Evolutionary conservation across 345 rosid genomes (phyloP).

Genomic region (Rubroshorea leprosula): DNA sequence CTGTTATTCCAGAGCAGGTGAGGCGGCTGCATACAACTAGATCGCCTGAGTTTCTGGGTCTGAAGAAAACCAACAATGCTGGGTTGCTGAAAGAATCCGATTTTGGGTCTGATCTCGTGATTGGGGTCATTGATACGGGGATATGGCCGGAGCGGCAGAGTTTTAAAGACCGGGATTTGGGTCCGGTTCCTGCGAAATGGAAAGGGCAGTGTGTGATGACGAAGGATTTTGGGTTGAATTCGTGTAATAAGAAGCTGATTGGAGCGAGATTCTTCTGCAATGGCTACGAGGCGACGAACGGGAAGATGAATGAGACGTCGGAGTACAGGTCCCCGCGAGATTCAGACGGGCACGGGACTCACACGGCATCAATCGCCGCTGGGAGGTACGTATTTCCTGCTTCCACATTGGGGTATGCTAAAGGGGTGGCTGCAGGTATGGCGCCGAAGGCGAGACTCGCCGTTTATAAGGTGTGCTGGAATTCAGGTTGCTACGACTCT

Average conservation of each 20-base stretch:
- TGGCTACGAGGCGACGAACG: conserved; percentile 81
- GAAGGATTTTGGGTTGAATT: conserved; percentile 29
- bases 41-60: conserved; percentile 89
- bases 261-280: conserved; percentile 67
- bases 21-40: conserved; percentile 76
- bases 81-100: conserved; percentile 77
- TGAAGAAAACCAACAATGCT: conserved; percentile 50
- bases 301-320: conserved; percentile 56
- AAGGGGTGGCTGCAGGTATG: conserved; percentile 83
- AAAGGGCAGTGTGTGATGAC: conserved; percentile 58
- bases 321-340: conserved; percentile 80
- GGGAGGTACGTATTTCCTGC: conserved; percentile 77
- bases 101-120: conserved; percentile 90
- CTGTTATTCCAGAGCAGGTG: conserved; percentile 70
- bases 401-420: conserved; percentile 72
- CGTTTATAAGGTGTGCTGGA: conserved; percentile 93
- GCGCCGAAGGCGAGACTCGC: conserved; percentile 90
- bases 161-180: conserved; percentile 77
- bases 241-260: conserved; percentile 72
- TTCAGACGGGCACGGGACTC: conserved; percentile 89
- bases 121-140: conserved; percentile 90
- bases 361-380: conserved; percentile 80
- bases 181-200: conserved; percentile 71
- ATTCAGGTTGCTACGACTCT: conserved; percentile 84
- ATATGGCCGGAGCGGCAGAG: conserved; percentile 88